Base-by-base conservation (phyloP, 2,329 filamentous ascomycete species). In the Pseudohalonectria lignicola region DNA sequence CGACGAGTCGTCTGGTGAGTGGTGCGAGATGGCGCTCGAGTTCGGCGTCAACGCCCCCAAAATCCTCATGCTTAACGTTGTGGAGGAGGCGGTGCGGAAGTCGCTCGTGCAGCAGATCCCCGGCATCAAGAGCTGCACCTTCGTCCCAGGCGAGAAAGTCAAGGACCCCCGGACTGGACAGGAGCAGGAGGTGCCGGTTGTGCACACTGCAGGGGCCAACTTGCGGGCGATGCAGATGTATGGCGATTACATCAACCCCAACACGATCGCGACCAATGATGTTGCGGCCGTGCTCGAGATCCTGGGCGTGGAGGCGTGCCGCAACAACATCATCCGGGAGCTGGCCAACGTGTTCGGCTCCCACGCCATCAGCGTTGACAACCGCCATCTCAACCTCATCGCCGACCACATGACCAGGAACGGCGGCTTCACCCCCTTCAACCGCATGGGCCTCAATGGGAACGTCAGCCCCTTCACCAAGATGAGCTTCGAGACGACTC, bases 401-500 rank as follows among this genome's bases (percentile, higher is more conserved):
- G 90, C 84, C 34, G 92, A 98, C 59, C 86, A 86, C 59, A 98
- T 98, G 92, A 98, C 92, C n/a, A 76, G 90, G 38, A 81, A 79
- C 42, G 92, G 92, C 47, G 79, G 77, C 2, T 98, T 93, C 64
- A 83, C 79, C 34, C 81, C 92, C 1, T 98, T 98, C 65, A 94
- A 86, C 62, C 82, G 92, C 35, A 93, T 85, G 54, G 92, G 90
- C 1, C 67, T 98, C 43, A 79, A 78, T 54, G 79, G 84, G 46
- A 88, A 86, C 52, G 81, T 90, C 20, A 88, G 81, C 47, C 87
- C 92, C 0, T 90, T 98, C 50, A 90, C 92, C 62, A 96, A 96
- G 72, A 96, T 96, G 90, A 94, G 86, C 59, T 98, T 96, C 64
- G 92, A 98, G 72, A 98, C 92, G 4, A 98, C 92, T 3, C 74